Base-by-base conservation (phyloP, 108 stramenopile genomes). In the Fistulifera pelliculosa region DNA sequence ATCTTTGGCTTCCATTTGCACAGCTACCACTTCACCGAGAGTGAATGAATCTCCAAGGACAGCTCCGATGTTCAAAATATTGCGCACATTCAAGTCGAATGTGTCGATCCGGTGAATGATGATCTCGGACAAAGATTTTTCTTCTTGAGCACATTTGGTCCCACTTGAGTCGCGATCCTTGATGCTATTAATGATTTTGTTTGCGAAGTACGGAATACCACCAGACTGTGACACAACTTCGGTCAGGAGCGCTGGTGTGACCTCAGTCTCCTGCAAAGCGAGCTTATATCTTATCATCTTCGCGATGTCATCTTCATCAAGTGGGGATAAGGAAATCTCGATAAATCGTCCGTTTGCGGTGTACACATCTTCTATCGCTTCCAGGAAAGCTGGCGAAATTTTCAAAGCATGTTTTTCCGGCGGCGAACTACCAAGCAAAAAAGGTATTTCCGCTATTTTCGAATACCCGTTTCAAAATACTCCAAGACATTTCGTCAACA, bases 401-500 rank as follows among this genome's bases (percentile, higher is more conserved):
- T 35, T 35, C 8, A 35, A 35, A 8, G 31, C 31, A 35, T 8
- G 3, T 35, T 35, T 35, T 6, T 35, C 31, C 31, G 3, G 31
- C 3, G 31, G 31, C 31, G 31, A 35, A 16, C 76, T 64, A 55
- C 76, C 62, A 18, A 87, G 27, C 15, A 66, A 62, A n/a, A 23
- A 87, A n/a, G 19, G 82, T 52, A 52, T 87, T 87, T 41, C 73
- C n/a, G 1, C 43, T 53, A 24, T 58, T 47, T 40, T 68, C 53
- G 25, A 68, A 74, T 18, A 87, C 54, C 41, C 44, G 54, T 56
- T 71, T 54, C 11, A 87, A 61, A 16, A 81, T 73, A 38, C 62
- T 80, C 81, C 81, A 87, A 1, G 79, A 75, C 62, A 80, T 62
- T 27, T 71, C 73, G 60, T 87, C 85, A 61, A 78, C 69, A 47